Conservation (phyloP, 2,329 filamentous ascomycete species). For the Phaeosphaeriaceae sp. region DNA sequence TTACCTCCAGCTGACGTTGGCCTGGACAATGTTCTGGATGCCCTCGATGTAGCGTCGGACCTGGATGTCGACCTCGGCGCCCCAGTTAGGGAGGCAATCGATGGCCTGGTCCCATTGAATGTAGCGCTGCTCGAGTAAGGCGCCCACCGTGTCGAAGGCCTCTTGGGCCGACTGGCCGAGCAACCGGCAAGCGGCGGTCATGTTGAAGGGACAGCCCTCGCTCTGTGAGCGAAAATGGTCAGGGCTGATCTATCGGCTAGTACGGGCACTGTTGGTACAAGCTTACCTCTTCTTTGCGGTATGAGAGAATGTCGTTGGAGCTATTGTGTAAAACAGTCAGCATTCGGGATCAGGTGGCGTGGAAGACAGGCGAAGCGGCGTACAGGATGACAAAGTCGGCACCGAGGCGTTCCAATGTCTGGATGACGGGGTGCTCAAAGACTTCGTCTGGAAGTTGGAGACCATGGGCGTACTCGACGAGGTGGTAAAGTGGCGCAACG, state of each 20-base stretch:
- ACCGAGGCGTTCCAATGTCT: neutral
- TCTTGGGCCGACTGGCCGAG: constrained; percentile 2
- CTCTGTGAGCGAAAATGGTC: neutral
- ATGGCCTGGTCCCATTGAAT: constrained; percentile 4
- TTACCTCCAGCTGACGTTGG: constrained; percentile 4
- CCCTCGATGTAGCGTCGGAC: constrained; percentile 2
- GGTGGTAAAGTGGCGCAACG: constrained; percentile 3
- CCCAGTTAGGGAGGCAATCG: constrained; percentile 1
- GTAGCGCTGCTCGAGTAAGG: constrained; percentile 2
- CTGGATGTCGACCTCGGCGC: neutral
- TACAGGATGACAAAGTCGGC: constrained; percentile 4
- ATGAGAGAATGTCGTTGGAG: constrained; percentile 4
- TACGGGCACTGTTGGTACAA: neutral
- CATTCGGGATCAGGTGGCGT: neutral
- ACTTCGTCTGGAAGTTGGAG: constrained; percentile 1
- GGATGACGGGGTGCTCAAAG: constrained; percentile 1
- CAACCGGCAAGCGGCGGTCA: constrained; percentile 1
- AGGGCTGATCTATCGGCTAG: neutral
- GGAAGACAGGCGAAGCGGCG: neutral
- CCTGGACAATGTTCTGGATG: constrained; percentile 3
- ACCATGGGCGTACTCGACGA: constrained; percentile 3
- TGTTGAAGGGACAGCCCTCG: constrained; percentile 4
- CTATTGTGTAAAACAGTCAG: neutral
- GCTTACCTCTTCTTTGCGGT: constrained; percentile 6
- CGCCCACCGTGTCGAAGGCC: constrained; percentile 1